These are phyloP conservation scores for Nothomitra cinnamomea DNA, from an alignment of 2,329 filamentous ascomycete species.

Conservation along the genomic window DNA sequence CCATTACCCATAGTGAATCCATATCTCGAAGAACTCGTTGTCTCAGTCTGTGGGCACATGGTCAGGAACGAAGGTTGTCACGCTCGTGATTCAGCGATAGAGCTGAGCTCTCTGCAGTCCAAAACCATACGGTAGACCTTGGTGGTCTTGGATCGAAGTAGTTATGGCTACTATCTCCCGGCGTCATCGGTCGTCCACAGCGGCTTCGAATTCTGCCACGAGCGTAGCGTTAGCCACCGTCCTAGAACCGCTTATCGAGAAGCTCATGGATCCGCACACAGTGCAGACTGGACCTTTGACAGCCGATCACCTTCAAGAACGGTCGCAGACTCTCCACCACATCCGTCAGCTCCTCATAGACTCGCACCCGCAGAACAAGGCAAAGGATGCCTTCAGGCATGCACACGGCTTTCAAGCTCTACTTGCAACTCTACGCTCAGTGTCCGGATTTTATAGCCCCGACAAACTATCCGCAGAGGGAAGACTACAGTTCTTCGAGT, in stretches of 20 bases:
- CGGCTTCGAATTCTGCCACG: slow-evolving; percentile 35
- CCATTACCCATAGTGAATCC: neutral
- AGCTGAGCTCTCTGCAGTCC: no score
- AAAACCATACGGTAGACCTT: no score
- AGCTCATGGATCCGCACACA: slow-evolving; percentile 15
- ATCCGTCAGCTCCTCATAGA: slow-evolving; percentile 49
- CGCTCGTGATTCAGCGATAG: no score
- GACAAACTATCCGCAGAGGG: slow-evolving; percentile 42
- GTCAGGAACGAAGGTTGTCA: no score
- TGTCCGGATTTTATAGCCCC: slow-evolving; percentile 63
- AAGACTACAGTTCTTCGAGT: slow-evolving; percentile 46
- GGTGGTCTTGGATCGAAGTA: slow-evolving; percentile 10
- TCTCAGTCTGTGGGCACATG: neutral
- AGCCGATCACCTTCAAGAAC: slow-evolving; percentile 18
- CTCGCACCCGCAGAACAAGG: slow-evolving; percentile 26
- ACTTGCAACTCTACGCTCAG: slow-evolving; percentile 48
- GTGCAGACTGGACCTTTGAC: neutral
- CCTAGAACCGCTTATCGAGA: slow-evolving; percentile 22
- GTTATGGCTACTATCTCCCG: slow-evolving; percentile 20
- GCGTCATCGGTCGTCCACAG: slow-evolving; percentile 48
- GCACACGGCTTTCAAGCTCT: slow-evolving; percentile 62
- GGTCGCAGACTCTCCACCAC: slow-evolving; percentile 38
- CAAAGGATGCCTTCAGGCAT: slow-evolving; percentile 70
- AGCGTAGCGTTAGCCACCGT: slow-evolving; percentile 22
- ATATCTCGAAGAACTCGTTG: neutral